Conservation (phyloP, 176 grass and related monocot genomes). For the Carex scoparia region DNA sequence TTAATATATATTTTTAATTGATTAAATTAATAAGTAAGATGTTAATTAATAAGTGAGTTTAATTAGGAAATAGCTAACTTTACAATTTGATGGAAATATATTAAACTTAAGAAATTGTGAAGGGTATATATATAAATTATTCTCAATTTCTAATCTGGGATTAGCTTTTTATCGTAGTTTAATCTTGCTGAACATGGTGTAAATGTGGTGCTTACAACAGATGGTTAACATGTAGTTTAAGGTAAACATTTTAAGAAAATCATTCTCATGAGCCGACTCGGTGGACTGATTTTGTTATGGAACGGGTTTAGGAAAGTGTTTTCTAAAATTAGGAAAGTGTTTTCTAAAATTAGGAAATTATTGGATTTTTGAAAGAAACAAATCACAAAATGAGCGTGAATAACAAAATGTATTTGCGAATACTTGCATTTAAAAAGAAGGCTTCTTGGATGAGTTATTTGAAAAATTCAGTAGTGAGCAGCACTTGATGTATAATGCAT, state of each 20-base stretch:
- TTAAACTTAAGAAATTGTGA: too few species aligned
- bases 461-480: background rate
- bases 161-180: background rate
- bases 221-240: background rate
- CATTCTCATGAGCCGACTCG: background rate
- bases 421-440: background rate
- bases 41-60: too few species aligned
- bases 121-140: too few species aligned
- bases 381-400: background rate
- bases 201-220: background rate
- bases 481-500: too few species aligned
- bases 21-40: too few species aligned
- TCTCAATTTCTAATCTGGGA: too few species aligned
- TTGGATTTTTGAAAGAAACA: background rate
- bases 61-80: too few species aligned
- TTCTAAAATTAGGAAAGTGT: background rate
- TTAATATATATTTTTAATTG: too few species aligned
- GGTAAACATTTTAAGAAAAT: background rate
- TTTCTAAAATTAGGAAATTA: background rate
- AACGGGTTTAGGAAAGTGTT: background rate
- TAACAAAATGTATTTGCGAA: background rate
- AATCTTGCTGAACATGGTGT: background rate
- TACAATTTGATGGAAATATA: too few species aligned
- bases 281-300: background rate
- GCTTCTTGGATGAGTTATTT: background rate